Conservation (phyloP, 306 rosid genomes). For the Gastrolobium bilobum region DNA sequence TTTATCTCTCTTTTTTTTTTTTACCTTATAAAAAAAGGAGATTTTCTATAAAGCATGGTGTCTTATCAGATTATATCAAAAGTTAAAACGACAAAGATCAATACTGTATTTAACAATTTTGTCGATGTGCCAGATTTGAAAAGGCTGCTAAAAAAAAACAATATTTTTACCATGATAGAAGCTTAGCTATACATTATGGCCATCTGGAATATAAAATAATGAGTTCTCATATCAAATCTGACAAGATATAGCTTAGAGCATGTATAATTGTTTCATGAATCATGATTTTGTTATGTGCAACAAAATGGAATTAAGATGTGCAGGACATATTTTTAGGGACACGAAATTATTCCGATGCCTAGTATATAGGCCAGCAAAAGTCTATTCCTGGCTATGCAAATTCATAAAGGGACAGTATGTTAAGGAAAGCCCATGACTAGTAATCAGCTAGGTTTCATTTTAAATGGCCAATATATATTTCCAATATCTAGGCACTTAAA, state of each 20-base stretch:
- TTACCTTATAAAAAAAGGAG: constrained; percentile 2
- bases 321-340: not conserved
- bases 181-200: not conserved
- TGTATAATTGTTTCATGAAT: constrained; percentile 7
- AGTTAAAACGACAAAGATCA: not conserved
- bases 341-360: constrained; percentile 18
- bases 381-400: not conserved
- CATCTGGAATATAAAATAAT: constrained; percentile 28
- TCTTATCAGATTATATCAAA: constrained; percentile 5
- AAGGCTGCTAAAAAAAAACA: constrained; percentile 18
- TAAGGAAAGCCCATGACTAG: constrained; percentile 9
- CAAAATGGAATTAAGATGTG: constrained; percentile 30
- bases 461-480: constrained; percentile 21
- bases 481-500: not conserved
- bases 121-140: constrained; percentile 12
- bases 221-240: not conserved
- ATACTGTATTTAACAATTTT: not conserved
- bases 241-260: not conserved
- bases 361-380: constrained; percentile 7
- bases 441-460: constrained; percentile 26
- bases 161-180: not conserved
- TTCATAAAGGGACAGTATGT: not conserved
- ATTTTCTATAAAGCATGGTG: constrained; percentile 5
- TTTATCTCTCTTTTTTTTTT: constrained; percentile 2
- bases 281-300: constrained; percentile 3